phyloP scores from a whole-genome alignment of 179 eudicot genomes.

The Nepenthes alata region DNA sequence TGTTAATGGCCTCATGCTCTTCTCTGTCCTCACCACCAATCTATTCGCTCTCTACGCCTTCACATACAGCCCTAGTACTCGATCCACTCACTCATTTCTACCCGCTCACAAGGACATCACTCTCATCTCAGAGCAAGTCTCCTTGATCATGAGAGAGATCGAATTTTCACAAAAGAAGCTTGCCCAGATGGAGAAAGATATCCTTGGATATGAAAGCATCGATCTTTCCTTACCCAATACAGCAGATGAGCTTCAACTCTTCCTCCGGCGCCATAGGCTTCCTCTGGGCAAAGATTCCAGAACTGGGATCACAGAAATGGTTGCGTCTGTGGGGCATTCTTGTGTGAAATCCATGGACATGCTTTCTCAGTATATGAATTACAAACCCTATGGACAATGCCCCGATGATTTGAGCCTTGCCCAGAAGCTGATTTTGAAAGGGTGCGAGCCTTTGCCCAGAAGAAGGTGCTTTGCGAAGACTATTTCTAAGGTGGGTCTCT shows the following conservation, averaged over 20 bases:
- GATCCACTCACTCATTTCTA: slow-evolving; percentile 7
- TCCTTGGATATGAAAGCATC: slow-evolving; percentile 68
- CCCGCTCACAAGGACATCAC: slow-evolving; percentile 30
- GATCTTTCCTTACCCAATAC: slow-evolving; percentile 54
- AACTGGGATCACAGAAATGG: slow-evolving; percentile 94
- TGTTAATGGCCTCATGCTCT: slow-evolving; percentile 64
- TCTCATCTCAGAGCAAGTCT: slow-evolving; percentile 71
- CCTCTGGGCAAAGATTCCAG: slow-evolving; percentile 84
- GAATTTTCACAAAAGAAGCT: slow-evolving; percentile 69
- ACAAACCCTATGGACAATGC: slow-evolving; percentile 55
- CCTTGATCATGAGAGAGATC: slow-evolving; percentile 66
- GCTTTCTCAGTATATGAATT: slow-evolving; percentile 59
- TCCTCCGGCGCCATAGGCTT: slow-evolving; percentile 40
- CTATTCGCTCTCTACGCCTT: slow-evolving; percentile 87
- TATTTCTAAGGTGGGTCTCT: slow-evolving; percentile 47
- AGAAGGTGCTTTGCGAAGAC: slow-evolving; percentile 78
- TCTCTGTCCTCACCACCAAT: slow-evolving; percentile 81
- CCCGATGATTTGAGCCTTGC: slow-evolving; percentile 72
- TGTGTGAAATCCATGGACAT: slow-evolving; percentile 58
- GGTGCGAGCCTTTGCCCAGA: slow-evolving; percentile 86
- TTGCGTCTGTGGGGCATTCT: slow-evolving; percentile 72
- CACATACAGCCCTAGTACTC: slow-evolving; percentile 38
- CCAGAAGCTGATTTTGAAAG: slow-evolving; percentile 52
- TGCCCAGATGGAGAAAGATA: slow-evolving; percentile 62
- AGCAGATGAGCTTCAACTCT: slow-evolving; percentile 50